Conservation (phyloP, 78 protist genomes). For the Acrasis kona region DNA sequence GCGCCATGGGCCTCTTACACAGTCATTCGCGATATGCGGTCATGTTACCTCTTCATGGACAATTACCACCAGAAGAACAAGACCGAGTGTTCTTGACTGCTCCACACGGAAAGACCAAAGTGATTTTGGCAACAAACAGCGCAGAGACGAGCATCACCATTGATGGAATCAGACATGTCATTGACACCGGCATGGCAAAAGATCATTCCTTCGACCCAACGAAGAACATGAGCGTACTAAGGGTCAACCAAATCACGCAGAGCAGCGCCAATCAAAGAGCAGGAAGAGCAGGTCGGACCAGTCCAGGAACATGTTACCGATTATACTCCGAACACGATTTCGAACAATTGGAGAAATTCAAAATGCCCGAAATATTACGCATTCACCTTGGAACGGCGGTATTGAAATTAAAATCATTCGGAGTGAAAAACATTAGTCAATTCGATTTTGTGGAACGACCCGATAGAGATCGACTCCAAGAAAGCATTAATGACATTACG, state of each 20-base stretch:
- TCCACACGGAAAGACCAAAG: slow-evolving; percentile 41
- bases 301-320: slow-evolving; percentile 32
- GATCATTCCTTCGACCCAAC: slow-evolving; percentile 3
- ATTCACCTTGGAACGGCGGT: neutral
- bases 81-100: slow-evolving; percentile 51
- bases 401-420: neutral
- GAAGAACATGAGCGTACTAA: slow-evolving; percentile 35
- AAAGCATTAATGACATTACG: slow-evolving; percentile 45
- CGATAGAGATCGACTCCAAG: neutral
- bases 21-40: slow-evolving; percentile 42
- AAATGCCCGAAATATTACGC: neutral
- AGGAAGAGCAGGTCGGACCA: slow-evolving; percentile 79
- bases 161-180: slow-evolving; percentile 55
- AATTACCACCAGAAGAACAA: slow-evolving; percentile 78
- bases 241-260: slow-evolving; percentile 6
- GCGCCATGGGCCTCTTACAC: slow-evolving; percentile 12
- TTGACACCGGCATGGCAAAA: slow-evolving; percentile 53
- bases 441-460: slow-evolving; percentile 34
- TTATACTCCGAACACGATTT: neutral
- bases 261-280: slow-evolving; percentile 29
- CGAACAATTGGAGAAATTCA: neutral
- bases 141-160: slow-evolving; percentile 62
- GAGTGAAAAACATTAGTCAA: neutral
- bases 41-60: slow-evolving; percentile 81
- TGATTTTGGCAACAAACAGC: slow-evolving; percentile 48